Evolutionary conservation across 805 yeast species (phyloP).

Genomic region (Starmerella scarabaei): DNA sequence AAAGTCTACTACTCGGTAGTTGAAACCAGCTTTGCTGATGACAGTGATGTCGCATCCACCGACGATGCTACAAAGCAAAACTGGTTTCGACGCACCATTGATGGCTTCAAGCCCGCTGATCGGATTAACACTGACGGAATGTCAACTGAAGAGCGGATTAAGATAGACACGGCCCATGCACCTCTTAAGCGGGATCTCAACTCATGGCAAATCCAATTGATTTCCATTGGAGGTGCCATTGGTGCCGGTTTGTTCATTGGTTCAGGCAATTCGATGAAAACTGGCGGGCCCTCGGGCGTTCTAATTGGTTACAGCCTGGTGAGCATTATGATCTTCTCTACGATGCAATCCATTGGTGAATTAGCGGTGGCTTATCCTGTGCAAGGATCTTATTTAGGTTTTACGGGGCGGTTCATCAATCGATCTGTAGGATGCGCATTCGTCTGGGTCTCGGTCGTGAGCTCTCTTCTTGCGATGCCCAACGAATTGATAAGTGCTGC

Average conservation of each 20-base stretch:
- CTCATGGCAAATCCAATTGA: slow-evolving; percentile 34
- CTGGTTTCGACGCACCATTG: slow-evolving; percentile 19
- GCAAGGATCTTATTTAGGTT: slow-evolving; percentile 25
- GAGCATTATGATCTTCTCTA: slow-evolving; percentile 52
- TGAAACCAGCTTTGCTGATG: not conserved
- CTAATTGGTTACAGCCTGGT: slow-evolving; percentile 46
- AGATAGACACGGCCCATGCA: slow-evolving; percentile 14
- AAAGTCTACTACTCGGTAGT: not conserved
- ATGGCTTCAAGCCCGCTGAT: slow-evolving; percentile 35
- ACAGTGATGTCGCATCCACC: not conserved
- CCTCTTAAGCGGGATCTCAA: slow-evolving; percentile 28
- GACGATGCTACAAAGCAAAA: not conserved
- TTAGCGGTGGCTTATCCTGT: slow-evolving; percentile 51
- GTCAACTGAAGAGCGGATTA: slow-evolving; percentile 7
- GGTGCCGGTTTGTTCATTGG: slow-evolving; percentile 61
- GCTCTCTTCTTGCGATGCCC: slow-evolving; percentile 44
- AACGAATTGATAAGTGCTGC: slow-evolving; percentile 47
- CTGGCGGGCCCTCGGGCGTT: slow-evolving; percentile 42
- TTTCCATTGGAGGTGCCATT: slow-evolving; percentile 73
- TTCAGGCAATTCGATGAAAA: slow-evolving; percentile 35
- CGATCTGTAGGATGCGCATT: slow-evolving; percentile 56
- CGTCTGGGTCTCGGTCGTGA: slow-evolving; percentile 41
- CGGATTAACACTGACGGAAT: slow-evolving; percentile 26
- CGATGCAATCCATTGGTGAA: slow-evolving; percentile 57
- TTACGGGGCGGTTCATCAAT: slow-evolving; percentile 48